Evolutionary conservation across 1,139 yeast species (phyloP), one percentile per base, ranked within the genome.

Genomic region (Blastobotrys capitulatus): DNA sequence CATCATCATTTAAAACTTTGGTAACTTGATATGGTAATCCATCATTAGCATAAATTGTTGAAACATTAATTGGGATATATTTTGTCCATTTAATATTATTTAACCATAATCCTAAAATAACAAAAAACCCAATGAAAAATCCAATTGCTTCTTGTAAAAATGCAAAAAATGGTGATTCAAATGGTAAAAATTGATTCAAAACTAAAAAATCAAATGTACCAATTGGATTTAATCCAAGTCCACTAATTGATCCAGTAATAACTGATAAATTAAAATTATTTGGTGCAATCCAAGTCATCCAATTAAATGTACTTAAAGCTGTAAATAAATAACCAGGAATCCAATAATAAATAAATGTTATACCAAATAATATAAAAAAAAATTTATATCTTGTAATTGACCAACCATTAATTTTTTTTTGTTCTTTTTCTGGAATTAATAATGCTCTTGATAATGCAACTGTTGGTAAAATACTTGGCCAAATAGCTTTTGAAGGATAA

Each of bases 251-350:
- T 2, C 88, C 88, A 1, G 83, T 78, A 43, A 82, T 68, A 9
- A 70, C 68, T 6, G 81, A 83, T 46, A 82, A 64, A 51, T 75
- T 74, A 56, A 77, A 69, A 61, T 79, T 80, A 37, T 72, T 57
- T 22, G 86, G 86, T 7, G 71, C 67, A 48, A 80, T 79, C 87
- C 86, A 82, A 3, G 81, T 75, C 62, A 77, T 74, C 85, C 86
- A 81, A 61, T 78, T 79, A 66, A 82, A 81, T n/a, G 68, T 65
- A 2, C 78, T 71, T 18, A 80, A 61, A 1, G 80, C 81, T 41
- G 64, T 62, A 61, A 79, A 77, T 10, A 80, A 55, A 54, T 70
- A 79, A 49, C 71, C 69, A 13, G 87, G 86, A 18, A 81, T 44
- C 84, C 85, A 82, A 60, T 70, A 76, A 64, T 76, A 81, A 15